phyloP scores from a whole-genome alignment of 805 yeast species.

The Lipomyces sp. region DNA sequence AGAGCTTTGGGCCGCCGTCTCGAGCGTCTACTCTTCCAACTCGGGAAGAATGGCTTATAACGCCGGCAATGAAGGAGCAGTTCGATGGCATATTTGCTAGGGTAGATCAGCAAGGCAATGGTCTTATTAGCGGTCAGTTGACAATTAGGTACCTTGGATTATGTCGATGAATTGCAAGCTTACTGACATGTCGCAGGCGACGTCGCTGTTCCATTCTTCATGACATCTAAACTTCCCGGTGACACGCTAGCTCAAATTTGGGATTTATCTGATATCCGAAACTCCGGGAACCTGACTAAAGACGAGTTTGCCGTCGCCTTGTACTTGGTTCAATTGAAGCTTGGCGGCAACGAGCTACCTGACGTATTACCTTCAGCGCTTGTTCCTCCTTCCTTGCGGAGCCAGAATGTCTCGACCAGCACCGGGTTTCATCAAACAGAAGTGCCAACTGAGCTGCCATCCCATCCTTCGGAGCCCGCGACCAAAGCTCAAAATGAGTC shows the following conservation, averaged over 20 bases:
- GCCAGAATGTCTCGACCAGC: not conserved
- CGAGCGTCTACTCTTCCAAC: conserved; percentile 29
- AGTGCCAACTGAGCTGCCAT: conserved; percentile 38
- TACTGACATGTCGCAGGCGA: conserved; percentile 45
- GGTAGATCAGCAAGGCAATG: conserved; percentile 48
- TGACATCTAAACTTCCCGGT: conserved; percentile 82
- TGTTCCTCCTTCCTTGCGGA: conserved; percentile 34
- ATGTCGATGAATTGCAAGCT: not conserved
- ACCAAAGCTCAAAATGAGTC: conserved; percentile 46
- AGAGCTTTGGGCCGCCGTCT: conserved; percentile 2
- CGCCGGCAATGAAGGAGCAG: conserved; percentile 67
- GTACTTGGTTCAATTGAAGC: conserved; percentile 81
- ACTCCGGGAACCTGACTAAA: conserved; percentile 74
- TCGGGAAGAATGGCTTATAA: conserved; percentile 61
- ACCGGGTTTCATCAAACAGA: conserved; percentile 30
- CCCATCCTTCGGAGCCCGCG: conserved; percentile 35
- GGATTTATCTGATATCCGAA: conserved; percentile 90
- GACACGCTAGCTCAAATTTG: conserved; percentile 83
- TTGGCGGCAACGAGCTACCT: conserved; percentile 77
- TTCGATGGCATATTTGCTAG: conserved; percentile 76
- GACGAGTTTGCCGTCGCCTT: conserved; percentile 90
- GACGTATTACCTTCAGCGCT: conserved; percentile 68
- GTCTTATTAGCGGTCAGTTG: conserved; percentile 25
- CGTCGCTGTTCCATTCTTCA: conserved; percentile 82
- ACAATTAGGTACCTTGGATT: not conserved